Percentiles rank a stretch among this genome's conserved stretches.
These are phyloP conservation scores for Arthrobotrys sphaeroides DNA, from an alignment of 2,329 filamentous ascomycete species.

Conservation along the genomic window DNA sequence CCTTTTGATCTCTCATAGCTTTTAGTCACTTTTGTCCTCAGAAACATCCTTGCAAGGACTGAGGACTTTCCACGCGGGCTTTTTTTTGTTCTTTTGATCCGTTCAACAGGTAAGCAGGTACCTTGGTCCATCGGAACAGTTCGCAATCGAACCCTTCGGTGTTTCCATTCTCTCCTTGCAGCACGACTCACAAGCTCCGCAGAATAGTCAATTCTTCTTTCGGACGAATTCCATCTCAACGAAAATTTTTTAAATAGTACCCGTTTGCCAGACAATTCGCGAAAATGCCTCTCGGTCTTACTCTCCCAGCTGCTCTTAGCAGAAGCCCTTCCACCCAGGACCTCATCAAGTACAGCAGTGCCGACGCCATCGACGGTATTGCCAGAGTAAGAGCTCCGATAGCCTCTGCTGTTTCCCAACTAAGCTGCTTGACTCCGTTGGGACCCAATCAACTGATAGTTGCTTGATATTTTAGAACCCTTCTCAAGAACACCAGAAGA, in stretches of 20 bases:
- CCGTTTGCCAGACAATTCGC: conserved; percentile 16
- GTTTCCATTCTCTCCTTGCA: conserved; percentile 40
- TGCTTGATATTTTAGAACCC: conserved; percentile 38
- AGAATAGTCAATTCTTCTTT: conserved; percentile 33
- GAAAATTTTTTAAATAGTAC: conserved; percentile 47
- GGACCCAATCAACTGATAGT: conserved; percentile 17
- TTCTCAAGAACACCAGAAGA: conserved; percentile 46
- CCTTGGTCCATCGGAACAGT: conserved; percentile 49
- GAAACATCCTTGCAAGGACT: conserved; percentile 53
- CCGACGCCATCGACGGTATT: conserved; percentile 48
- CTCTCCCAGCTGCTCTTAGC: conserved; percentile 35
- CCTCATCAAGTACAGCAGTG: conserved; percentile 45
- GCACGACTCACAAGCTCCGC: conserved; percentile 51
- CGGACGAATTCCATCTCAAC: conserved; percentile 42
- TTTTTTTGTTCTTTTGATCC: conserved; percentile 39
- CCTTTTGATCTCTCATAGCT: conserved; percentile 35
- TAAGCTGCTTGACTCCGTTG: conserved; percentile 20
- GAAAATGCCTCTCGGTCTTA: conserved; percentile 44
- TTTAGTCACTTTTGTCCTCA: conserved; percentile 42
- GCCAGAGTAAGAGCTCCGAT: conserved; percentile 36
- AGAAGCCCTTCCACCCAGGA: conserved; percentile 51
- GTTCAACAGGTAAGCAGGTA: conserved; percentile 39
- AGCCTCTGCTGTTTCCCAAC: conserved; percentile 1
- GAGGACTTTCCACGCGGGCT: conserved; percentile 42
- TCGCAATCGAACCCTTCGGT: conserved; percentile 44